Evolutionary conservation across 306 rosid species (phyloP).

Genomic region (Carpinus fangiana): DNA sequence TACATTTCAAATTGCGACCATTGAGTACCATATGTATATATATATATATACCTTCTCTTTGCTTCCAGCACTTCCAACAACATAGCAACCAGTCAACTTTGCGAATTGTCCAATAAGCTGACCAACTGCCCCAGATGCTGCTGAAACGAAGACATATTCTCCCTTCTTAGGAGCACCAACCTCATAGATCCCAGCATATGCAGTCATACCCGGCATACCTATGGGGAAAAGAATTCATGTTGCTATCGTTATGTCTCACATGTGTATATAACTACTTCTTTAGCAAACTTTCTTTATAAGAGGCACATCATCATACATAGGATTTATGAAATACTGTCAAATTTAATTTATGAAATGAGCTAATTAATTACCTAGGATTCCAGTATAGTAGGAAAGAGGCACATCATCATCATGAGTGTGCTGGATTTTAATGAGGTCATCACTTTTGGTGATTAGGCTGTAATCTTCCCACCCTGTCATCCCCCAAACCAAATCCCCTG

Average conservation of each 20-base stretch:
- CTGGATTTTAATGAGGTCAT: slow-evolving; percentile 41
- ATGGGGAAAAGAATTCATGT: too few species aligned
- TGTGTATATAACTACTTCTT: too few species aligned
- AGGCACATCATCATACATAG: too few species aligned
- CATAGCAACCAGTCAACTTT: background rate
- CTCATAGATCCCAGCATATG: slow-evolving; percentile 9
- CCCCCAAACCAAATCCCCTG: slow-evolving; percentile 52
- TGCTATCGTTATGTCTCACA: too few species aligned
- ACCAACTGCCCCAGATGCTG: slow-evolving; percentile 21
- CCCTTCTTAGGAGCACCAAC: slow-evolving; percentile 21
- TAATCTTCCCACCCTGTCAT: slow-evolving; percentile 60
- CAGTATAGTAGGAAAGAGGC: slow-evolving; percentile 53
- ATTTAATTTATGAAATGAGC: too few species aligned
- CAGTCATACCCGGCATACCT: slow-evolving; percentile 12
- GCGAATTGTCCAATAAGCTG: slow-evolving; percentile 14
- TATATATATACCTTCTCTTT: background rate
- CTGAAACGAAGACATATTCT: slow-evolving; percentile 21
- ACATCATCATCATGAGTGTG: slow-evolving; percentile 20
- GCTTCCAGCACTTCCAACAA: slow-evolving; percentile 8
- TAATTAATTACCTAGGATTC: slow-evolving; percentile 22
- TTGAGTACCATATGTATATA: background rate
- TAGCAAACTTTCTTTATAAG: too few species aligned
- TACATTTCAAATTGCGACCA: too few species aligned
- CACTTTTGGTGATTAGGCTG: slow-evolving; percentile 32
- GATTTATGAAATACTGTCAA: too few species aligned